Percentiles rank a stretch among this genome's conserved stretches.
phyloP scores from a whole-genome alignment of 176 grass and related monocot species.

The Urochloa ruziziensis region DNA sequence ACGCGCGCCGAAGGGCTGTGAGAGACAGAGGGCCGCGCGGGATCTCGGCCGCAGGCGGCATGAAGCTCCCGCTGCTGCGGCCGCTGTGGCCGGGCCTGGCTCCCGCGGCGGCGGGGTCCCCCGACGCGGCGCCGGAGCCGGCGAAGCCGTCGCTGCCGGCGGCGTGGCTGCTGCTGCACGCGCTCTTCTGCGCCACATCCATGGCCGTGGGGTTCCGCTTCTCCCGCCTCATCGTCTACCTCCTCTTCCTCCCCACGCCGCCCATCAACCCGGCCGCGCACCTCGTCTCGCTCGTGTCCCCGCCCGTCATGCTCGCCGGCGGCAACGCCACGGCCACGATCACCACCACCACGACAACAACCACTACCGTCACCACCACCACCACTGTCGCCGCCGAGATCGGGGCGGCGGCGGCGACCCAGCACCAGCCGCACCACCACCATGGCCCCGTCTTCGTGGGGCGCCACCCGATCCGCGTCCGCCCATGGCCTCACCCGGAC shows the following conservation, averaged over 20 bases:
- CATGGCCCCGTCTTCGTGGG: slow-evolving; percentile 71
- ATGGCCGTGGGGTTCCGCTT: slow-evolving; percentile 90
- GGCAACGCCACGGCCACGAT: slow-evolving; percentile 47
- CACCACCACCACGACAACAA: neutral
- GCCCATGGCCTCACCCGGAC: slow-evolving; percentile 70
- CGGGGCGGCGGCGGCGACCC: neutral
- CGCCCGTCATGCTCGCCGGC: slow-evolving; percentile 35
- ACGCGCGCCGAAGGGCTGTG: no score
- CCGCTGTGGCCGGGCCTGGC: slow-evolving; percentile 21
- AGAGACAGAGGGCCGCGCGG: neutral
- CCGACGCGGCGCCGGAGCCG: slow-evolving; percentile 6
- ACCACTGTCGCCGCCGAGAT: slow-evolving; percentile 33
- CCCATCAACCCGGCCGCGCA: slow-evolving; percentile 28
- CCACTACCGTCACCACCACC: slow-evolving; percentile 9
- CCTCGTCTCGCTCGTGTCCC: slow-evolving; percentile 37
- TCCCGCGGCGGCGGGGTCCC: slow-evolving; percentile 22
- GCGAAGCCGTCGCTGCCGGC: slow-evolving; percentile 40
- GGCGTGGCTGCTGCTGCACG: slow-evolving; percentile 74
- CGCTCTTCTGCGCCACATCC: slow-evolving; percentile 76
- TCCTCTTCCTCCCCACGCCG: slow-evolving; percentile 73
- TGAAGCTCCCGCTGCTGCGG: slow-evolving; percentile 49
- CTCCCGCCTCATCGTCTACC: slow-evolving; percentile 89
- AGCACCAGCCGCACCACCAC: slow-evolving; percentile 27
- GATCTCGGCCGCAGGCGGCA: neutral
- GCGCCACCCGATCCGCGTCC: slow-evolving; percentile 77